Evolutionary conservation across 176 grass and related monocot genomes (phyloP).

Genomic region (Aegilops umbellulata): DNA sequence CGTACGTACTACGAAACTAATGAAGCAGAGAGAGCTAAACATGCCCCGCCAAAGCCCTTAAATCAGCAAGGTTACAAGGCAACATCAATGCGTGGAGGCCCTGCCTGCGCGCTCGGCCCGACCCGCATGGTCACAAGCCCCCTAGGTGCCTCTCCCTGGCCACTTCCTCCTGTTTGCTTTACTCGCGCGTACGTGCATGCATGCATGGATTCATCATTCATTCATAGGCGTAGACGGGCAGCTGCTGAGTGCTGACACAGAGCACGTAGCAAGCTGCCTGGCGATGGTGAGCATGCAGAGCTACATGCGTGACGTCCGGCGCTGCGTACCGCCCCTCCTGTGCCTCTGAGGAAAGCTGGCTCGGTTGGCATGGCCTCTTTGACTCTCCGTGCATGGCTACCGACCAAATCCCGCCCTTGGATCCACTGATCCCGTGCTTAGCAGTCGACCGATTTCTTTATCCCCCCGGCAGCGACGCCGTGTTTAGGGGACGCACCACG

Average conservation of each 20-base stretch:
- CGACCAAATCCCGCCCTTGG: not conserved
- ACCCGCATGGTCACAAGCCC: conserved; percentile 30
- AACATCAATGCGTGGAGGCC: conserved; percentile 17
- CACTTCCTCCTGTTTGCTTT: conserved; percentile 22
- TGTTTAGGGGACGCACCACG: conserved; percentile 45
- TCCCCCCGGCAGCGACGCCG: conserved; percentile 31
- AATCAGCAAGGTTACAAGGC: conserved; percentile 27
- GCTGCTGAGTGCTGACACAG: not conserved
- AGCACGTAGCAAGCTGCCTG: too few species aligned
- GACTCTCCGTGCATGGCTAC: not conserved
- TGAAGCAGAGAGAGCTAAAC: conserved; percentile 8
- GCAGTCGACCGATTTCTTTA: not conserved
- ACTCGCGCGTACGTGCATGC: not conserved
- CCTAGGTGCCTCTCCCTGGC: conserved; percentile 24
- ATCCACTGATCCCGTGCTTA: not conserved
- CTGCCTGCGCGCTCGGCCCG: conserved; percentile 10
- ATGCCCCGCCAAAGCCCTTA: conserved; percentile 30
- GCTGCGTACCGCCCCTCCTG: not conserved
- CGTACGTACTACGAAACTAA: not conserved
- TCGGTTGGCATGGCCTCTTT: conserved; percentile 7
- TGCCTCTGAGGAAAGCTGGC: not conserved
- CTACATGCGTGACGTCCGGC: not conserved
- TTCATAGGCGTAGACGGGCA: not conserved
- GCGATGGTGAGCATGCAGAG: too few species aligned
- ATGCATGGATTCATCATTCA: not conserved